These are phyloP conservation scores for Cladosporium sp. DNA, from an alignment of 2,329 filamentous ascomycete genomes.

Conservation along the genomic window DNA sequence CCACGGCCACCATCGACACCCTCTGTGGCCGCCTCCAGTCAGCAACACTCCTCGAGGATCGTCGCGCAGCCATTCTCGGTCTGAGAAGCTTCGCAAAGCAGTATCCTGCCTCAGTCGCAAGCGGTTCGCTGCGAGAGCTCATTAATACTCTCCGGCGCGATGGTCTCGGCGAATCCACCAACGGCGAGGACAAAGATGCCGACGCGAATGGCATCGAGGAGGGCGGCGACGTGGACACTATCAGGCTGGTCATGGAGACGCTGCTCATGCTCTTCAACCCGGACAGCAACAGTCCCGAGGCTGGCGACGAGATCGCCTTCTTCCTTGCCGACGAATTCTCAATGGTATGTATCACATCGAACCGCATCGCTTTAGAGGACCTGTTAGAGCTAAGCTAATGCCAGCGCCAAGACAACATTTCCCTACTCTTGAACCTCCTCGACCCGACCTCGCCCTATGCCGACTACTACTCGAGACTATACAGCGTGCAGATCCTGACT, in stretches of 20 bases:
- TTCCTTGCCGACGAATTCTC: conserved; percentile 99
- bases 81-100: conserved; percentile 94
- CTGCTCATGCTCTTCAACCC: conserved; percentile 86
- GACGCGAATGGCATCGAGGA: conserved; percentile 54
- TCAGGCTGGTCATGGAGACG: conserved; percentile 93
- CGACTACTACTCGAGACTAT: conserved; percentile 67
- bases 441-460: conserved; percentile 82
- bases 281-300: conserved; percentile 70
- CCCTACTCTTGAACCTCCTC: conserved; percentile 82
- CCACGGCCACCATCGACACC: conserved; percentile 88
- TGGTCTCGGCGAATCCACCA: conserved; percentile 38
- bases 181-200: conserved; percentile 26
- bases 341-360: conserved; percentile 56
- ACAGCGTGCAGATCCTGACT: conserved; percentile 83
- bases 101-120: conserved; percentile 93
- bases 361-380: conserved; percentile 25
- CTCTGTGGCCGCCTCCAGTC: conserved; percentile 84
- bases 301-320: conserved; percentile 90
- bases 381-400: conserved; percentile 50
- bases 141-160: conserved; percentile 85
- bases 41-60: conserved; percentile 89
- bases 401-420: conserved; percentile 92
- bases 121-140: conserved; percentile 82
- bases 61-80: conserved; percentile 87
- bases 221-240: conserved; percentile 81